Percentiles rank a stretch among this genome's conserved stretches.
Conservation (phyloP, 2,329 filamentous ascomycete genomes). For the Cryphonectria parasitica region DNA sequence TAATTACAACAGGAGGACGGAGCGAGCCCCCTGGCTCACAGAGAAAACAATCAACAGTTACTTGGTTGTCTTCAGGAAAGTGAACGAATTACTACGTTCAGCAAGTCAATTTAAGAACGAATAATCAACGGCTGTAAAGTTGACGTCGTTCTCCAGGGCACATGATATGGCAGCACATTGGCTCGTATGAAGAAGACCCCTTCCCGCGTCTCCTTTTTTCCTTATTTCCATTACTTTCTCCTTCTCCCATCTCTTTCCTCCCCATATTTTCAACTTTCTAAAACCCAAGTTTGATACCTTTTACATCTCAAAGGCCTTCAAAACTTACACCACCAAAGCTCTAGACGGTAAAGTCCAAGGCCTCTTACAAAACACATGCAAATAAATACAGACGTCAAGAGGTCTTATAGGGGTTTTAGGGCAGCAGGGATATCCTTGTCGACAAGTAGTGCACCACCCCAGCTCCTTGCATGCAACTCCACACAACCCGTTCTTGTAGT, state of each 20-base stretch:
- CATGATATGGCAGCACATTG: background rate
- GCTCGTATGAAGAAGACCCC: background rate
- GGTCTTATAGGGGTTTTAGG: background rate
- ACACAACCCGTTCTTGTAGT: background rate
- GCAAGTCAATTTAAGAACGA: too few species aligned
- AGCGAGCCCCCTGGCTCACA: background rate
- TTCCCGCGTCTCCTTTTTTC: background rate
- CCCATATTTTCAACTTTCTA: background rate
- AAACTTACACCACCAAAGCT: background rate
- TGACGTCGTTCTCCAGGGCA: background rate
- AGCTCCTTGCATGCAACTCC: background rate
- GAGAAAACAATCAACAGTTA: background rate
- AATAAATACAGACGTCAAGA: background rate
- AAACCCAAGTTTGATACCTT: background rate
- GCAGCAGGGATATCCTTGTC: slow-evolving; percentile 1
- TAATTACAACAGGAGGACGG: background rate
- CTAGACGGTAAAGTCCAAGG: background rate
- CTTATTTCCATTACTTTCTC: background rate
- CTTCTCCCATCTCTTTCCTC: too few species aligned
- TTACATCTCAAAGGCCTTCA: background rate
- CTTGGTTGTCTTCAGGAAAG: too few species aligned
- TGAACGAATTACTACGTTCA: too few species aligned
- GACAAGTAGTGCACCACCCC: background rate
- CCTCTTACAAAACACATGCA: background rate
- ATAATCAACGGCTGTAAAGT: background rate